phyloP scores from a whole-genome alignment of 768 basidiomycete genomes.

The Mycena vitilis region DNA sequence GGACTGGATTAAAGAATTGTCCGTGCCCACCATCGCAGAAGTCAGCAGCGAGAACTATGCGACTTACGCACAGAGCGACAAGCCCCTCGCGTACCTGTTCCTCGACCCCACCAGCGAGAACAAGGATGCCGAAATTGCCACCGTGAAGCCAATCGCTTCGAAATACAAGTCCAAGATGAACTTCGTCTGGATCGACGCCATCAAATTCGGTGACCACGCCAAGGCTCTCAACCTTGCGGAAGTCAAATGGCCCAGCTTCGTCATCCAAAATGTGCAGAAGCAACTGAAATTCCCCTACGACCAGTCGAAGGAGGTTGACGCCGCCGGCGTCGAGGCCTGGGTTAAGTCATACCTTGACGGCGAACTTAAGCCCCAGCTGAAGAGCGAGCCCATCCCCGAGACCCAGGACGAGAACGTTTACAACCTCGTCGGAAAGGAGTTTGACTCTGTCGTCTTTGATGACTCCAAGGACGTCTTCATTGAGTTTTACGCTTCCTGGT shows the following conservation, averaged over 20 bases:
- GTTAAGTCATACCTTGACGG: slow-evolving; percentile 76
- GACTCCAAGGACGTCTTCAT: slow-evolving; percentile 94
- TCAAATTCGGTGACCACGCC: slow-evolving; percentile 95
- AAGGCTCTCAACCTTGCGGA: slow-evolving; percentile 91
- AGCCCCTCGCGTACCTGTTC: slow-evolving; percentile 96
- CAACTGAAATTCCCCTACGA: slow-evolving; percentile 93
- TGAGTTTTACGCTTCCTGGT: slow-evolving; percentile 98
- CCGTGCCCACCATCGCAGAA: slow-evolving; percentile 90
- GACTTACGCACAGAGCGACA: slow-evolving; percentile 80
- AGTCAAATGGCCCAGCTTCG: slow-evolving; percentile 92
- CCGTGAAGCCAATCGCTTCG: slow-evolving; percentile 80
- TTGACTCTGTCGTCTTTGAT: slow-evolving; percentile 88
- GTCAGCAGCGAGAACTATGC: slow-evolving; percentile 95
- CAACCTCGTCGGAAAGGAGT: slow-evolving; percentile 88
- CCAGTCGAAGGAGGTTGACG: slow-evolving; percentile 71
- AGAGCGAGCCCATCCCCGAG: slow-evolving; percentile 89
- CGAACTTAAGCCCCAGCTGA: slow-evolving; percentile 84
- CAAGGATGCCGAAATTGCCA: slow-evolving; percentile 72
- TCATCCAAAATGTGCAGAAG: slow-evolving; percentile 85
- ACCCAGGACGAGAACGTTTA: slow-evolving; percentile 86
- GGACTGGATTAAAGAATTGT: slow-evolving; percentile 84
- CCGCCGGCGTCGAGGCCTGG: slow-evolving; percentile 68
- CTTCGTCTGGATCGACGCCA: slow-evolving; percentile 98
- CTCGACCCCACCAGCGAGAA: slow-evolving; percentile 80
- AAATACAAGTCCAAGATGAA: slow-evolving; percentile 89